These are phyloP conservation scores for Tagetes erecta DNA, from an alignment of 129 eudicot genomes.

Conservation along the genomic window DNA sequence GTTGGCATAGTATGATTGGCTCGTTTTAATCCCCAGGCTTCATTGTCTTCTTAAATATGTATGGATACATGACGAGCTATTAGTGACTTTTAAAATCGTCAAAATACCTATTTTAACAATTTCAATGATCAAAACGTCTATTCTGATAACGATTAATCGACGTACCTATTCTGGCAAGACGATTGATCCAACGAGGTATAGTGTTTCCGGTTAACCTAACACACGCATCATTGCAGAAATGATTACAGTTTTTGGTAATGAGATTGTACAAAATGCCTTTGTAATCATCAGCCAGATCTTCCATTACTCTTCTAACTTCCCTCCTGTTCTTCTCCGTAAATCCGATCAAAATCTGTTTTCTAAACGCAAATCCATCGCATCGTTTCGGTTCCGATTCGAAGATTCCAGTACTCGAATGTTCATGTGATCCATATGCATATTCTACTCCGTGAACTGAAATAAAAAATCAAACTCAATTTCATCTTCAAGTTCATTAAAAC, in stretches of 20 bases:
- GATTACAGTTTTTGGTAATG: constrained; percentile 83
- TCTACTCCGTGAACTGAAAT: constrained; percentile 75
- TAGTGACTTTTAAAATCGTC: no score
- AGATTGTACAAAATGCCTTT: constrained; percentile 83
- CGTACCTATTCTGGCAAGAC: constrained; percentile 85
- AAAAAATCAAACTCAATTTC: no score
- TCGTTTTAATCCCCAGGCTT: no score
- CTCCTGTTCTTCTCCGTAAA: constrained; percentile 52
- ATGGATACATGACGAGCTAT: no score
- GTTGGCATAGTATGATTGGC: no score
- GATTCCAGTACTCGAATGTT: constrained; percentile 74
- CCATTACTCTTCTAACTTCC: constrained; percentile 65
- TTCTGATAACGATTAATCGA: not conserved
- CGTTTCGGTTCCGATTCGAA: constrained; percentile 75
- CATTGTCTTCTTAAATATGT: no score
- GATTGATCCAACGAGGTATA: constrained; percentile 88
- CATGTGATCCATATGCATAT: constrained; percentile 93
- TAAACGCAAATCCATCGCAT: constrained; percentile 71
- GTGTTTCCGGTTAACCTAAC: constrained; percentile 64
- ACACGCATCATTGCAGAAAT: constrained; percentile 84
- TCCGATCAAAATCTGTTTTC: constrained; percentile 73
- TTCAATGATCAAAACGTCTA: no score
- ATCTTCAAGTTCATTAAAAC: no score
- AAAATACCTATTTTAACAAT: no score
- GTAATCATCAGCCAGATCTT: constrained; percentile 59